Conservation (phyloP, 1,139 yeast species). For the Candida sojae region DNA sequence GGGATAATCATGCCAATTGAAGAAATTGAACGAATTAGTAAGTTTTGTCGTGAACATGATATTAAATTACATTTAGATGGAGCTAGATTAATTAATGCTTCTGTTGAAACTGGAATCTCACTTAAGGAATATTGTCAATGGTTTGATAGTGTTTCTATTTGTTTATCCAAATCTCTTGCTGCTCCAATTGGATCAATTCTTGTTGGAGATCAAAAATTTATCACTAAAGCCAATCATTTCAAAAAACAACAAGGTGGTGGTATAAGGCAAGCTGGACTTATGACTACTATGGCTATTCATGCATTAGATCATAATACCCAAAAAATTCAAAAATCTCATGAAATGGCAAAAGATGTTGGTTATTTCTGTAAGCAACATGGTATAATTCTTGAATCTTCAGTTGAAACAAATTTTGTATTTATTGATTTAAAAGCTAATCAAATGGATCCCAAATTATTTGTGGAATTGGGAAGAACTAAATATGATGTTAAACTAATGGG, state of each 20-base stretch:
- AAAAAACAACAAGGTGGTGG: constrained; percentile 97
- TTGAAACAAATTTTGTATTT: constrained; percentile 85
- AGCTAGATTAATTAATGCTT: constrained; percentile 94
- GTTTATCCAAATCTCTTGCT: constrained; percentile 88
- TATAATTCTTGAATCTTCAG: constrained; percentile 69
- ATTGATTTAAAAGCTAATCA: constrained; percentile 62
- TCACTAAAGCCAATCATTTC: constrained; percentile 79
- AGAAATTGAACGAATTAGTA: constrained; percentile 72
- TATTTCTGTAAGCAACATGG: constrained; percentile 49
- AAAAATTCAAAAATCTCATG: constrained; percentile 61
- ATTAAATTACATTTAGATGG: constrained; percentile 86
- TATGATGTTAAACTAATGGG: constrained; percentile 71
- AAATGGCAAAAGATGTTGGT: constrained; percentile 68
- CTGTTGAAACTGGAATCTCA: constrained; percentile 70
- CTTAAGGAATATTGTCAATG: constrained; percentile 71
- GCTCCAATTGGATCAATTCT: constrained; percentile 93
- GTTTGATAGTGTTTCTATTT: constrained; percentile 87
- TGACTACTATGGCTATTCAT: constrained; percentile 76
- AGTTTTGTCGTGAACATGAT: constrained; percentile 65
- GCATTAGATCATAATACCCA: constrained; percentile 79
- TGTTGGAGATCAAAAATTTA: constrained; percentile 65
- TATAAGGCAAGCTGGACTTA: constrained; percentile 83
- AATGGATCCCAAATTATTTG: constrained; percentile 60
- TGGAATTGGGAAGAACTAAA: constrained; percentile 53
- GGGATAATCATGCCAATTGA: constrained; percentile 83